These are phyloP conservation scores for Adansonia gregorii DNA, from an alignment of 441 rosid species.

Conservation along the genomic window DNA sequence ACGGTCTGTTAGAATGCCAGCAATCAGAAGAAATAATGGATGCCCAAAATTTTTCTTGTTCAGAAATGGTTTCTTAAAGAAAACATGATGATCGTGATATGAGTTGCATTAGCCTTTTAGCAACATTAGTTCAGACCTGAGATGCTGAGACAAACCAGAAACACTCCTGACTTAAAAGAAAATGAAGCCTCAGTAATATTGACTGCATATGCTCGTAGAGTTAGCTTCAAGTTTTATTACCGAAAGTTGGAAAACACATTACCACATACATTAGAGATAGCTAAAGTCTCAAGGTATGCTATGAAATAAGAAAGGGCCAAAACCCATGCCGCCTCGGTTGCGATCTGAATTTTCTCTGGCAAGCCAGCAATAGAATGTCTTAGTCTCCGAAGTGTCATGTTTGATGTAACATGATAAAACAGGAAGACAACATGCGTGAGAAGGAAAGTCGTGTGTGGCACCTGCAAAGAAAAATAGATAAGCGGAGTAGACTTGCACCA, in stretches of 20 bases:
- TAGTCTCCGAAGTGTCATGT: conserved; percentile 86
- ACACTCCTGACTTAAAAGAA: neutral
- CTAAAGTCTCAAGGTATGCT: conserved; percentile 88
- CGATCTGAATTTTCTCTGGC: conserved; percentile 71
- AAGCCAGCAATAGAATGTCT: conserved; percentile 63
- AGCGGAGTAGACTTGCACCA: conserved; percentile 20
- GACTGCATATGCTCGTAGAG: neutral
- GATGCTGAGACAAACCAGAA: neutral
- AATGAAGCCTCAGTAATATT: neutral
- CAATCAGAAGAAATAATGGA: neutral
- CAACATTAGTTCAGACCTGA: neutral
- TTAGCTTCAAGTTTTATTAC: neutral
- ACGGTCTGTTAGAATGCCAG: neutral
- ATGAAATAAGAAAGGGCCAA: conserved; percentile 90
- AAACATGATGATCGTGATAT: neutral
- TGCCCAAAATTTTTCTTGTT: neutral
- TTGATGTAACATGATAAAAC: conserved; percentile 88
- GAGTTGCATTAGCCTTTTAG: conserved; percentile 3
- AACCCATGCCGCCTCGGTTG: conserved; percentile 79
- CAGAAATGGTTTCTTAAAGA: conserved; percentile 22
- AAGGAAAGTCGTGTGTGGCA: conserved; percentile 96
- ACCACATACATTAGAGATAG: conserved; percentile 81
- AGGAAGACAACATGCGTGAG: conserved; percentile 91
- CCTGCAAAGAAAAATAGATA: conserved; percentile 50
- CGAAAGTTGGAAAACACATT: conserved; percentile 15